Evolutionary conservation across 192 early-diverging fungal species (phyloP), one percentile per base, ranked within the genome.

Genomic region (Lobulomyces angularis): DNA sequence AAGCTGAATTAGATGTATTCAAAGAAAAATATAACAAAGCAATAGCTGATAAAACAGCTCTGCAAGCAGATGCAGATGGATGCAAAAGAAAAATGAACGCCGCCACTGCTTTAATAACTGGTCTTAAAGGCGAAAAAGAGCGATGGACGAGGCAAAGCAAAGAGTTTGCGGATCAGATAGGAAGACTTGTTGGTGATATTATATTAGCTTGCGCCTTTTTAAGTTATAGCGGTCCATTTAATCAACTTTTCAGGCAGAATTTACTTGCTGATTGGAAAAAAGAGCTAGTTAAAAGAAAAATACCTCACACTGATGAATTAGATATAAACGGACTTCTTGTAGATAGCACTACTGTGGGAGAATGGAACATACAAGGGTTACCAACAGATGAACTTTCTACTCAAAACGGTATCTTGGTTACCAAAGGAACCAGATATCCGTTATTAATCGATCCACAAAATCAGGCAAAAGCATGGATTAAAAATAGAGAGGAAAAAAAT

Each of bases 311-410:
- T 27, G 68, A 69, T 11, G 69, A 77, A 42, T 45, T 77, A 14
- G 69, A 77, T 40, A 73, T 77, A 35, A 72, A 66, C 42, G 62
- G 62, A 1, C 44, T 77, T 7, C 57, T 77, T 8, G 74, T 77
- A 1, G 71, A 77, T 18, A 72, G 65, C 23, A 77, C 72, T 4
- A 67, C 67, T 8, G 50, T 77, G 8, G 71, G 74, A 9, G 72
- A 77, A 41, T 77, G 74, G 74, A 77, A 77, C 50, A 77, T 77
- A 47, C 72, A 77, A 53, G 74, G 74, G 19, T 46, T 77, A 19
- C 74, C 74, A 19, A 77, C 74, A 6, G 74, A 77, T 39, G 74
- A 77, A 38, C 61, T 77, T 4, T 77, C 74, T 0, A 73, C 50
- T 2, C 71, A 77, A 44, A 77, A 77, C 41, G 74, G 74, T 63